These are phyloP conservation scores for Epichloe bromicola DNA, from an alignment of 2,329 filamentous ascomycete species.

Conservation along the genomic window DNA sequence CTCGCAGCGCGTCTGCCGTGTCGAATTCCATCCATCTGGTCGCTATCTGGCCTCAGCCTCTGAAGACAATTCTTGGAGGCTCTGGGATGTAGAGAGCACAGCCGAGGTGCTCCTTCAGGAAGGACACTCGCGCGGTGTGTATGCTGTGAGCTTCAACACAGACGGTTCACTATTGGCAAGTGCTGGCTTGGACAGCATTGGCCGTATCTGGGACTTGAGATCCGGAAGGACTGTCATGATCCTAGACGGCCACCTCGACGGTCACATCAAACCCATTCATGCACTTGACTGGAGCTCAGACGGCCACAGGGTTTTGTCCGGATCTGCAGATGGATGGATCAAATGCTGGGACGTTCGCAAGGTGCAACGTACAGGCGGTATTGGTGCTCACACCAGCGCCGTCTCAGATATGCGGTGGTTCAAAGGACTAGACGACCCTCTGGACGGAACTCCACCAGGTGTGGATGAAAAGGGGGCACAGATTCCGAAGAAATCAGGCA, in stretches of 20 bases:
- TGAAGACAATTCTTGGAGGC: conserved; percentile 89
- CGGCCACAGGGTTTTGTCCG: conserved; percentile 83
- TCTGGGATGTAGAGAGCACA: conserved; percentile 86
- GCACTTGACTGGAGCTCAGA: conserved; percentile 87
- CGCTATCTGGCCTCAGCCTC: conserved; percentile 84
- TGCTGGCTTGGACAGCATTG: conserved; percentile 89
- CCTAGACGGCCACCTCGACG: conserved; percentile 71
- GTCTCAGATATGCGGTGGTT: conserved; percentile 92
- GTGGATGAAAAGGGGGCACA: conserved; percentile 52
- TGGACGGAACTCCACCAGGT: conserved; percentile 46
- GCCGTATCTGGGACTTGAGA: conserved; percentile 86
- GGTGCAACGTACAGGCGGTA: conserved; percentile 67
- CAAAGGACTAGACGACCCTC: conserved; percentile 68
- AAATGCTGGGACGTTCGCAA: conserved; percentile 97
- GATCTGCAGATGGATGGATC: conserved; percentile 86
- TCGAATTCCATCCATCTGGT: conserved; percentile 90
- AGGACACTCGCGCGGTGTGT: conserved; percentile 89
- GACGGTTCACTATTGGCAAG: conserved; percentile 86
- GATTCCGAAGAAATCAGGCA: conserved; percentile 72
- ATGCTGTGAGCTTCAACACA: conserved; percentile 75
- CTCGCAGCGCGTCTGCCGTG: conserved; percentile 72
- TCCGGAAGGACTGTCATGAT: conserved; percentile 94
- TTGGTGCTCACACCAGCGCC: conserved; percentile 82
- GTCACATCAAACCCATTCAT: conserved; percentile 81
- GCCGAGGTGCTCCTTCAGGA: conserved; percentile 81